These are phyloP conservation scores for Verticillium zaregamsianum DNA, from an alignment of 2,329 filamentous ascomycete species.

Conservation along the genomic window DNA sequence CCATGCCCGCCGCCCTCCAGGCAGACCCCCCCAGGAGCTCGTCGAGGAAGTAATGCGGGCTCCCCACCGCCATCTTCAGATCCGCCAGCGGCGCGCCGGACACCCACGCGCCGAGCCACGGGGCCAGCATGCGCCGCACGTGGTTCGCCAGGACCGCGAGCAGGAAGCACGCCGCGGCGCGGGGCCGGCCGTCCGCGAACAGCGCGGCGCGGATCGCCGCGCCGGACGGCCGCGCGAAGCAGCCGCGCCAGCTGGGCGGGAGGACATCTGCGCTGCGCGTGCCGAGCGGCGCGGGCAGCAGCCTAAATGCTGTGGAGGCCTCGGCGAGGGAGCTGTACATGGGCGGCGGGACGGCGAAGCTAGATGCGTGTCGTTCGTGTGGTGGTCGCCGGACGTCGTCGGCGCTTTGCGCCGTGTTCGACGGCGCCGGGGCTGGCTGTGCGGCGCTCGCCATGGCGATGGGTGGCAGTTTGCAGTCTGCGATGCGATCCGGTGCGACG, in stretches of 20 bases:
- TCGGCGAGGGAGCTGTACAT: background rate
- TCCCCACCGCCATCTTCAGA: slow-evolving; percentile 29
- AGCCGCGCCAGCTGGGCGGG: background rate
- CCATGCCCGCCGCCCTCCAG: slow-evolving; percentile 12
- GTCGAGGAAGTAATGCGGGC: slow-evolving; percentile 29
- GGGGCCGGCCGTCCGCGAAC: slow-evolving; percentile 16
- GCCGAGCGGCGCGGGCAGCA: background rate
- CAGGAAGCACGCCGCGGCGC: slow-evolving; percentile 20
- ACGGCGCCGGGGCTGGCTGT: background rate
- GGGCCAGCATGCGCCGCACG: slow-evolving; percentile 26
- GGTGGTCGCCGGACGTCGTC: background rate
- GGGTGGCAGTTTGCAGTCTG: too few relatives aligned
- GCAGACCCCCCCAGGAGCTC: slow-evolving; percentile 15
- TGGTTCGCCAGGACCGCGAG: slow-evolving; percentile 35
- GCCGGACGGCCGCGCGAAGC: background rate
- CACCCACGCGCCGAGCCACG: slow-evolving; percentile 23
- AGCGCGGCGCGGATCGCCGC: background rate
- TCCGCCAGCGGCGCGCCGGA: slow-evolving; percentile 25
- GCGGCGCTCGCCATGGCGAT: background rate
- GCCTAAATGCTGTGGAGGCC: background rate
- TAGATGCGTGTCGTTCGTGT: background rate
- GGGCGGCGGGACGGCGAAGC: background rate
- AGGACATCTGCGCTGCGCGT: too few relatives aligned
- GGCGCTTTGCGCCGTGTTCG: too few relatives aligned
- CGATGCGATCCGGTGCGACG: too few relatives aligned